Evolutionary conservation across 2,329 filamentous ascomycete species (phyloP).

Genomic region (Aspergillus latus): DNA sequence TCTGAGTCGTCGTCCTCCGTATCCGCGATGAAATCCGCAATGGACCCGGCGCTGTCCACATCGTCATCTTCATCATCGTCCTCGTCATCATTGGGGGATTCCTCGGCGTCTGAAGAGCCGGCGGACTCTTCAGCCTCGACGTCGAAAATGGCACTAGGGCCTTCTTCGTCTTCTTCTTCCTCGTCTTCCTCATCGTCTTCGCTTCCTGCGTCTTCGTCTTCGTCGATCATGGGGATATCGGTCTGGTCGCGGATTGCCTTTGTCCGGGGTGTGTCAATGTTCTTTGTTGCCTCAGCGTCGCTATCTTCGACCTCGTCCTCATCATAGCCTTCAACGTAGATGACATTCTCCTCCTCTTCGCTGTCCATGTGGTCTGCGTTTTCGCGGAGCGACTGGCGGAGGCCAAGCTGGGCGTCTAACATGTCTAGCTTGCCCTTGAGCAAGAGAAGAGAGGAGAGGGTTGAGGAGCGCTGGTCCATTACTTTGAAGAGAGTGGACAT

Average conservation of each 20-base stretch:
- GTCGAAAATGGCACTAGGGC: slow-evolving; percentile 42
- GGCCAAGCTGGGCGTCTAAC: slow-evolving; percentile 82
- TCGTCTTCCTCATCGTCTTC: slow-evolving; percentile 62
- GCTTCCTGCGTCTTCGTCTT: slow-evolving; percentile 25
- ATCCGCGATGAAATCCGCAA: slow-evolving; percentile 49
- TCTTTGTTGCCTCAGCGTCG: slow-evolving; percentile 30
- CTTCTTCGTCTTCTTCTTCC: slow-evolving; percentile 41
- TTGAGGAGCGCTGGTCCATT: slow-evolving; percentile 79
- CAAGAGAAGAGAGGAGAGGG: slow-evolving; percentile 76
- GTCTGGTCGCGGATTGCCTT: slow-evolving; percentile 39
- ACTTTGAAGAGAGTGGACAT: slow-evolving; percentile 80
- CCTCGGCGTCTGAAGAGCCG: slow-evolving; percentile 45
- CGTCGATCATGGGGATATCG: slow-evolving; percentile 45
- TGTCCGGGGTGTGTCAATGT: slow-evolving; percentile 31
- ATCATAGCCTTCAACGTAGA: slow-evolving; percentile 84
- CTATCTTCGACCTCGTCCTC: slow-evolving; percentile 50
- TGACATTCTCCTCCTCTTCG: slow-evolving; percentile 69
- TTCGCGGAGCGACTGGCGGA: slow-evolving; percentile 69
- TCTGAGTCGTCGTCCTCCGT: slow-evolving; percentile 41
- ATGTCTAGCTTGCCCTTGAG: slow-evolving; percentile 96
- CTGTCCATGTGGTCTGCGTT: slow-evolving; percentile 40
- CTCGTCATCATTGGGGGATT: slow-evolving; percentile 59
- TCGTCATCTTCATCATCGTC: slow-evolving; percentile 61
- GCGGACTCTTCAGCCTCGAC: slow-evolving; percentile 46
- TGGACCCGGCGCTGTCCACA: slow-evolving; percentile 57